Base-by-base conservation (phyloP, 768 basidiomycete species). In the Russula vinacea region DNA sequence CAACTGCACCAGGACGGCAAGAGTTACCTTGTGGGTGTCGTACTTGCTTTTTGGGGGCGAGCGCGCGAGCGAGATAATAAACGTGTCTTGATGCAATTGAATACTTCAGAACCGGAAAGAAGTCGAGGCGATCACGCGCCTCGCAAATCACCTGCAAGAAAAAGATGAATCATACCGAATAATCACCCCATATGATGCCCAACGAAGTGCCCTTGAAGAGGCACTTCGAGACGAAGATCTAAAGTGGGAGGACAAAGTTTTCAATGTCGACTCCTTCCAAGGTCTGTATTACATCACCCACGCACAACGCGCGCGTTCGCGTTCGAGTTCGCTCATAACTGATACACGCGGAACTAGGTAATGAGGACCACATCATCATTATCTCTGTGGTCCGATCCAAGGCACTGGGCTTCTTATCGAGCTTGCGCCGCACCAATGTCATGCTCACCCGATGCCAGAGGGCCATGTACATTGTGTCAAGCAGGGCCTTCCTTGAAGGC, bases 111-210 rank as follows among this genome's bases (percentile, higher is more conserved):
- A 92, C 76, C 47, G 68, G 22, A 69, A 73, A 39, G 92, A 94
- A 74, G 74, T 78, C 70, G 70, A 82, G 52, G 79, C 80, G 53
- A 80, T 87, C 40, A 64, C 90, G 10, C 74, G 80, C 58, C 75
- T 92, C 70, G 85, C 87, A 47, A 68, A 73, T 45, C 78, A 82
- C 49, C 81, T 91, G 45, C 80, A 89, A 69, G 73, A 76, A 3
- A 72, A 82, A 57, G 66, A 72, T 0, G 81, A 78, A 65, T 73
- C 75, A 0, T 92, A 80, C 72, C 79, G 80, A 37, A 84, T 94
- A 50, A 88, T 94, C 57, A 92, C 89, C 11, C 91, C 91, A 0
- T 94, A 94, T 79, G 89, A 89, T 73, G 83, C 79, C 8, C 91
- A 94, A 71, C 79, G 88, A 14, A 79, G 72, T 55, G 57, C 73